Evolutionary conservation across 2,329 filamentous ascomycete genomes (phyloP), one percentile per base, ranked within the genome.

Genomic region (Huntiella abstrusa): DNA sequence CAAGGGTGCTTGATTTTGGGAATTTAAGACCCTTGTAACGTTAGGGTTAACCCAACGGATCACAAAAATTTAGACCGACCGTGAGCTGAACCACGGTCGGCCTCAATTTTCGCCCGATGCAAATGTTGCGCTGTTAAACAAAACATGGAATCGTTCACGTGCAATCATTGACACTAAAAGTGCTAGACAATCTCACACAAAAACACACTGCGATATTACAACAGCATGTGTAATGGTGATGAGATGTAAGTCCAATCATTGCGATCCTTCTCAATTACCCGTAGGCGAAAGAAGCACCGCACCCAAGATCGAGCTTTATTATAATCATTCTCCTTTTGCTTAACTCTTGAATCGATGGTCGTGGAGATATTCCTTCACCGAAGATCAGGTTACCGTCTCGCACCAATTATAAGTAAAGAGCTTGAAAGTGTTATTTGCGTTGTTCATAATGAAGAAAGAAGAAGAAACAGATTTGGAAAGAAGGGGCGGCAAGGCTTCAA

Each of bases 191-290:
- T 28, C 22, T 28, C 22, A 28, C 22, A 28, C 22, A 28, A 28
- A 28, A 28, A 28, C 22, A 28, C 22, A 28, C 22, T 28, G 22
- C 8, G 8, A 8, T 28, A 10, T 3, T 28, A 28, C 22, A 45
- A 47, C 28, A 45, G 15, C 15, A 44, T 13, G 15, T 36, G 12
- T 38, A 33, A 17, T 19, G n/a, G 28, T 41, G 45, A 42, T 41
- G 51, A 39, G 45, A 69, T 71, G 68, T 71, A 63, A 67, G 68
- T 55, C 70, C 68, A 70, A 71, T 71, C 68, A 71, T 71, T 71
- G 68, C 68, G 68, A 64, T 71, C 68, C 68, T 67, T 61, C 66
- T 62, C 68, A 71, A 59, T 46, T 57, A 57, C 60, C 57, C 55
- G 40, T 38, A 56, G 55, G 57, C 59, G 57, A 61, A 65, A 60